These are phyloP conservation scores for Paramyrothecium sp. DNA, from an alignment of 2,329 filamentous ascomycete species.

Conservation along the genomic window DNA sequence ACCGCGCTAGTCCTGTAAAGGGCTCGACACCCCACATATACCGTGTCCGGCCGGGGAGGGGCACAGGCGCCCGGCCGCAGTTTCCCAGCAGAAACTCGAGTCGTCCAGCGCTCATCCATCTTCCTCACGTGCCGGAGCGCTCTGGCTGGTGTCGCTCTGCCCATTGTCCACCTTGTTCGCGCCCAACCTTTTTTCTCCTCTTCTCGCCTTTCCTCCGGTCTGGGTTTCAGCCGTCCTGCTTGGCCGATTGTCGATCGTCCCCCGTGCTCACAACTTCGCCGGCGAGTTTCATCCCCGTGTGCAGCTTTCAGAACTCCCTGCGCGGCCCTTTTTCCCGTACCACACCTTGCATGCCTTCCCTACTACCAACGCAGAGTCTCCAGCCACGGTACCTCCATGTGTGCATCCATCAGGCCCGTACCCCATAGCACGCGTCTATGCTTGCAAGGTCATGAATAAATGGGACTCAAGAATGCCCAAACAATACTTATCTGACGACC, in stretches of 20 bases:
- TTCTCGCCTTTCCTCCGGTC: background rate
- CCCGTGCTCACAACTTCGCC: background rate
- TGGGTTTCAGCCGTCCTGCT: background rate
- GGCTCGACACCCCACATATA: background rate
- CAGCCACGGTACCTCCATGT: background rate
- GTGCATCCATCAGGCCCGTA: too few relatives aligned
- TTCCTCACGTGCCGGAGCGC: too few relatives aligned
- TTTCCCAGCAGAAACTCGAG: background rate
- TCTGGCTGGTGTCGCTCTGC: too few relatives aligned
- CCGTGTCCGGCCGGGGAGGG: conserved; percentile 1
- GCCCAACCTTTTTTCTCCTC: background rate
- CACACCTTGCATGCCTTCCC: background rate
- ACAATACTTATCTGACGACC: conserved; percentile 30
- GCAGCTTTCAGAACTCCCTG: background rate
- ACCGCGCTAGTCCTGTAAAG: background rate
- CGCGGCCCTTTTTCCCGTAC: background rate
- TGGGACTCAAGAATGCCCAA: conserved; percentile 30
- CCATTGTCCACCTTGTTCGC: too few relatives aligned
- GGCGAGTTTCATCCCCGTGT: background rate
- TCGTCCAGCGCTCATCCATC: too few relatives aligned
- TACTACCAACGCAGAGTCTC: background rate
- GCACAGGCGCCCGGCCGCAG: background rate
- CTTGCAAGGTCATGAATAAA: conserved; percentile 23
- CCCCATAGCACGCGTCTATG: too few relatives aligned
- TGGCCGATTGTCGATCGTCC: background rate